Conservation (phyloP, 257 asterid genomes). For the Solanum medicagineum region DNA sequence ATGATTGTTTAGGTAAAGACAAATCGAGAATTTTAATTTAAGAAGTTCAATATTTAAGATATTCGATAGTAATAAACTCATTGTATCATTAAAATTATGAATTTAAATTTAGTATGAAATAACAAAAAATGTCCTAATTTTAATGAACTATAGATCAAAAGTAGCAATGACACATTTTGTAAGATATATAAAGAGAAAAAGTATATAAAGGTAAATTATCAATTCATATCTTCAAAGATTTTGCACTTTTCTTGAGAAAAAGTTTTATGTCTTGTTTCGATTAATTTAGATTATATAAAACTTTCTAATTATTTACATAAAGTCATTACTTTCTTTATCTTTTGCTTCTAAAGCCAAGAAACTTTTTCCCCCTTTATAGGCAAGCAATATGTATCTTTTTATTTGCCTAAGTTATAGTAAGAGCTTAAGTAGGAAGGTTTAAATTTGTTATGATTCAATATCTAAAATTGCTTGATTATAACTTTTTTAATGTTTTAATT, state of each 20-base stretch:
- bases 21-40: background rate
- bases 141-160: background rate
- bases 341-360: background rate
- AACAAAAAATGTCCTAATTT: background rate
- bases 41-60: background rate
- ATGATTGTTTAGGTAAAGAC: background rate
- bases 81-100: background rate
- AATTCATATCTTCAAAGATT: background rate
- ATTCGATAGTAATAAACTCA: background rate
- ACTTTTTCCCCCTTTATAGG: background rate
- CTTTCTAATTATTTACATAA: background rate
- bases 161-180: too few species aligned
- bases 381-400: background rate
- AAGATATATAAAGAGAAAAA: background rate
- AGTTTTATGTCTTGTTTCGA: background rate
- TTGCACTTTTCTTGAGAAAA: background rate
- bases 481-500: too few species aligned
- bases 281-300: background rate
- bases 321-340: background rate
- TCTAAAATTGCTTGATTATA: too few species aligned
- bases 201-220: background rate
- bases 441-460: background rate
- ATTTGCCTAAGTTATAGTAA: background rate
- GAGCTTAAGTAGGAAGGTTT: background rate
- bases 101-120: background rate